Conservation (phyloP, 805 yeast genomes). For the Candida krabiensis region DNA sequence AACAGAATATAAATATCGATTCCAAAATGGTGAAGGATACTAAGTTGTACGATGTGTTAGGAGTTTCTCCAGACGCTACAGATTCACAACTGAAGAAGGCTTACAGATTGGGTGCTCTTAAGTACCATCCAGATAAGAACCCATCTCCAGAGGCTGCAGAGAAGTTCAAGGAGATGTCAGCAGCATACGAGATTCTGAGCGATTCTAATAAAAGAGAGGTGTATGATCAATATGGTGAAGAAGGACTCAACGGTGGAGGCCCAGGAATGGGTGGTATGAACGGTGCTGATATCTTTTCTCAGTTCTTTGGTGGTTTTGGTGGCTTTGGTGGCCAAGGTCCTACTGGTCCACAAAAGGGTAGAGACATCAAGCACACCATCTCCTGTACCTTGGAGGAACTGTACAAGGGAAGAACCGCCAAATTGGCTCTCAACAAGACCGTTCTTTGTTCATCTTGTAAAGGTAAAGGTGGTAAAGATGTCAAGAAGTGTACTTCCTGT, state of each 20-base stretch:
- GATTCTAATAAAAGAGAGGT: slow-evolving; percentile 86
- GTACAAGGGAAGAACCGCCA: slow-evolving; percentile 90
- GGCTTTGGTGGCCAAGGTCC: slow-evolving; percentile 66
- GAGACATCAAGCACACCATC: slow-evolving; percentile 88
- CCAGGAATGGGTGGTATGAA: slow-evolving; percentile 57
- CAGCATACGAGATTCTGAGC: slow-evolving; percentile 84
- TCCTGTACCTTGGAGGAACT: slow-evolving; percentile 87
- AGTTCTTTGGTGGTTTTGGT: slow-evolving; percentile 62
- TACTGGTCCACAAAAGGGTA: slow-evolving; percentile 84
- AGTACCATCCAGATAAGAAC: slow-evolving; percentile 82
- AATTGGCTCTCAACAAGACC: slow-evolving; percentile 91
- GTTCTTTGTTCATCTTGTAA: slow-evolving; percentile 84
- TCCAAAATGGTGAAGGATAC: slow-evolving; percentile 74
- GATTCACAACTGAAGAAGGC: slow-evolving; percentile 78
- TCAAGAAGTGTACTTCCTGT: slow-evolving; percentile 84
- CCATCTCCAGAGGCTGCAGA: slow-evolving; percentile 91
- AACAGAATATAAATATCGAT: background rate
- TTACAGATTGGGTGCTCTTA: slow-evolving; percentile 77
- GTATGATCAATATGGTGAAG: slow-evolving; percentile 90
- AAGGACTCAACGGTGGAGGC: slow-evolving; percentile 83
- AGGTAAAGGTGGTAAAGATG: slow-evolving; percentile 95
- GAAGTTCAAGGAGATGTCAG: slow-evolving; percentile 86
- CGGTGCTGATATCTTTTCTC: slow-evolving; percentile 54
- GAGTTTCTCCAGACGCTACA: slow-evolving; percentile 67
- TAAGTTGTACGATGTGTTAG: slow-evolving; percentile 70